Percentiles rank a stretch among this genome's conserved stretches.
These are phyloP conservation scores for Pinus tabuliformis DNA, from an alignment of 75 land plant genomes.

Conservation along the genomic window DNA sequence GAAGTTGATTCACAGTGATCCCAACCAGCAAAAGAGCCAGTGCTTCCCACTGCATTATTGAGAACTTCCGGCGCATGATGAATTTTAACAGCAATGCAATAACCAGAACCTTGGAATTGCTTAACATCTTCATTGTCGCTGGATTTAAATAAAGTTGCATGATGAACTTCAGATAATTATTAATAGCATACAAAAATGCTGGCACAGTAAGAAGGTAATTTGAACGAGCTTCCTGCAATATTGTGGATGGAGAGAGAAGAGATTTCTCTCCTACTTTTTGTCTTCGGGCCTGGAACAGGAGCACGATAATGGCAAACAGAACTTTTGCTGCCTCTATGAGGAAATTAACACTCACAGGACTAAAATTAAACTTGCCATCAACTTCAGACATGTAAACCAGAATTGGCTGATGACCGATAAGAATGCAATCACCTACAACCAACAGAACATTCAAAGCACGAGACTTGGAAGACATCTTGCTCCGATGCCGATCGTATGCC, in stretches of 20 bases:
- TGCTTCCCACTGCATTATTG: constrained; percentile 99
- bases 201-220: constrained; percentile 95
- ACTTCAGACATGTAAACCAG: constrained; percentile 95
- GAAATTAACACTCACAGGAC: constrained; percentile 97
- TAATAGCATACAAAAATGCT: constrained; percentile 86
- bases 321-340: constrained; percentile 79
- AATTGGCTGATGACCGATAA: constrained; percentile 94
- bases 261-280: constrained; percentile 90
- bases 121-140: no score
- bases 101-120: constrained; percentile 26
- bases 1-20: constrained; percentile 92
- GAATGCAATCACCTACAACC: constrained; percentile 81
- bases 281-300: constrained; percentile 69
- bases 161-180: constrained; percentile 88
- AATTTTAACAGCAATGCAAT: constrained; percentile 86
- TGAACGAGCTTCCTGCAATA: constrained; percentile 85
- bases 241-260: constrained; percentile 67
- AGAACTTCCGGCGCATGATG: constrained; percentile 83
- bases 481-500: constrained; percentile 87
- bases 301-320: constrained; percentile 88
- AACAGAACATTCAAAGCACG: constrained; percentile 61
- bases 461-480: constrained; percentile 48
- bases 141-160: no score
- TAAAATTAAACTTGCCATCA: constrained; percentile 92
- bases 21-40: constrained; percentile 88